These are phyloP conservation scores for Colletotrichum shisoi DNA, from an alignment of 2,329 filamentous ascomycete genomes.

Conservation along the genomic window DNA sequence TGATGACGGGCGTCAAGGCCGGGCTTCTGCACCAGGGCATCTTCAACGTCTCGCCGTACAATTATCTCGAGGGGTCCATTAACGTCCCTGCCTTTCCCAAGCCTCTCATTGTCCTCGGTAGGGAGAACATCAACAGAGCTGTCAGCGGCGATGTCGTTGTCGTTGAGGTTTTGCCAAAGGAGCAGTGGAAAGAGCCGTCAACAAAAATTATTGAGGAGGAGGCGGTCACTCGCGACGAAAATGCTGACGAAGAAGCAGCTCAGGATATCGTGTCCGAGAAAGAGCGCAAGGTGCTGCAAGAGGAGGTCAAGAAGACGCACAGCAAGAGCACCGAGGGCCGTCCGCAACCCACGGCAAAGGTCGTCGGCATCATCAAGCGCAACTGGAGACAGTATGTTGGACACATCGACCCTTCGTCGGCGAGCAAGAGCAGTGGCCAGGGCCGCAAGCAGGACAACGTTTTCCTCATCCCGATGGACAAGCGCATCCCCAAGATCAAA, in stretches of 20 bases:
- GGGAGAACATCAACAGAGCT: conserved; percentile 95
- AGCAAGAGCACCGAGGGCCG: conserved; percentile 76
- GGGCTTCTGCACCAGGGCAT: conserved; percentile 91
- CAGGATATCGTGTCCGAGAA: conserved; percentile 84
- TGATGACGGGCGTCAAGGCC: conserved; percentile 91
- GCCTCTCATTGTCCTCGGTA: conserved; percentile 83
- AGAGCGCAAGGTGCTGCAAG: conserved; percentile 85
- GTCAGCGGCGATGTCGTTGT: conserved; percentile 93
- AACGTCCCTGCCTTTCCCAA: conserved; percentile 91
- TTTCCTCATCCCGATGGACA: conserved; percentile 97
- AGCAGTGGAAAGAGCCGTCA: conserved; percentile 96
- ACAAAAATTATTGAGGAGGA: conserved; percentile 97
- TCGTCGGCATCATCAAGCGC: conserved; percentile 90
- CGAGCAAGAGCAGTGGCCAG: conserved; percentile 74
- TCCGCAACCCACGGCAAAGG: conserved; percentile 87
- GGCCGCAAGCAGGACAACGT: conserved; percentile 89
- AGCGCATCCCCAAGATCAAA: conserved; percentile 94
- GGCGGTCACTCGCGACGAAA: conserved; percentile 88
- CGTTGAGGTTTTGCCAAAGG: conserved; percentile 88
- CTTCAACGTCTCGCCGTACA: conserved; percentile 97
- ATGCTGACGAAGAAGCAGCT: conserved; percentile 77
- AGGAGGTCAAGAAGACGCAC: conserved; percentile 88
- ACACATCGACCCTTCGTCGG: conserved; percentile 87
- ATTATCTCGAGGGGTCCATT: conserved; percentile 93
- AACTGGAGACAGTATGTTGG: conserved; percentile 99